Evolutionary conservation across 169 alveolate genomes (phyloP), one percentile per base, ranked within the genome.

Genomic region (Eimeria brunetti): DNA sequence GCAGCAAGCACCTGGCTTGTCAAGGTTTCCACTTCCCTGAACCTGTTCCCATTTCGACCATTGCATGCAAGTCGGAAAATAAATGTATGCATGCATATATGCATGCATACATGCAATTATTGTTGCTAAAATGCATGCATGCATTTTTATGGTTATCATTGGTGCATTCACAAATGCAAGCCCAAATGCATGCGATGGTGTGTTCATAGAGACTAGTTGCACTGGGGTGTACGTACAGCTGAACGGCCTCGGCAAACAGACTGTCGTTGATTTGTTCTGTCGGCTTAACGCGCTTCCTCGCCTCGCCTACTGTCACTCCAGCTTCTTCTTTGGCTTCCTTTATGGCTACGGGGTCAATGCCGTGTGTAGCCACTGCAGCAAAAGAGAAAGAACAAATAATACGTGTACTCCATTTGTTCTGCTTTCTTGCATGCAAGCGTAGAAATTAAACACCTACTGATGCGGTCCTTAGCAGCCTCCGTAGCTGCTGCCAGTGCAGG

Each of bases 221-320:
- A 38, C 12, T 41, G 95, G 88, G 88, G 89, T 75, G 76, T 94
- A 96, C 97, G 73, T 96, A 97, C 97, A 98, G 94, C 81, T 96
- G 96, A 46, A 97, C 95, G 56, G 98, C 96, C 85, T 89, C 95
- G 30, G 97, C 97, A 76, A 94, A 96, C 94, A 97, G 98, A 53
- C 97, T 95, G 36, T 94, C 97, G 44, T 97, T 95, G 64, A 98
- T 89, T 67, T 97, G 80, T 94, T 98, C 99, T 71, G 98, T 97
- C 14, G 99, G 98, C 64, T 96, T 98, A 24, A 98, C 93, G 56
- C 96, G 97, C 94, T 97, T 98, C 95, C 98, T 97, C 51, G 98
- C 95, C 53, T 97, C 97, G 64, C 97, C 97, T 30, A 98, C 97
- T 41, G 97, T 96, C 3, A 96, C 78, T 46, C 97, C 97, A 11